Evolutionary conservation across 106 monocot genomes (phyloP).

Genomic region (Gastrodia elata): DNA sequence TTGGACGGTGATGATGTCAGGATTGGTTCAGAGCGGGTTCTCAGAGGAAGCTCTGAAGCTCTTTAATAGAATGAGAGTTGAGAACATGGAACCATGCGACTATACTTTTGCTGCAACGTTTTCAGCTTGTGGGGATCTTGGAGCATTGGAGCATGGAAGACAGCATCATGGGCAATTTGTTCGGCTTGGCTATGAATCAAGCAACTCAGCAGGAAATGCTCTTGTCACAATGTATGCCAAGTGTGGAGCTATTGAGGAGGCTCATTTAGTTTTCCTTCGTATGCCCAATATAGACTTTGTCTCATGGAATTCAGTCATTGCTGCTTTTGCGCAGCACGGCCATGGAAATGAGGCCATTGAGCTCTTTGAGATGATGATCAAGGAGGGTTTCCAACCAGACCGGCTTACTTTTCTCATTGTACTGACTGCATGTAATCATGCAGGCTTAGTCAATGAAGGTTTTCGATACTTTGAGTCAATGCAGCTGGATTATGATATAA

Average conservation of each 20-base stretch:
- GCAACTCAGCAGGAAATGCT: slow-evolving; percentile 63
- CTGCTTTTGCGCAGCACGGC: slow-evolving; percentile 88
- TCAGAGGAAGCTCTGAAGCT: slow-evolving; percentile 65
- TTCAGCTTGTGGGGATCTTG: slow-evolving; percentile 65
- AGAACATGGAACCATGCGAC: slow-evolving; percentile 60
- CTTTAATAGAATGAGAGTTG: slow-evolving; percentile 50
- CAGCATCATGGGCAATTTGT: slow-evolving; percentile 68
- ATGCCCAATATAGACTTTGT: slow-evolving; percentile 73
- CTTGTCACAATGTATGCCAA: slow-evolving; percentile 72
- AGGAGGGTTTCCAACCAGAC: slow-evolving; percentile 42
- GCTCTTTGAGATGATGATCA: slow-evolving; percentile 66
- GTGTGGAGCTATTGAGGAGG: slow-evolving; percentile 47
- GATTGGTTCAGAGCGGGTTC: slow-evolving; percentile 58
- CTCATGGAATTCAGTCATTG: slow-evolving; percentile 93
- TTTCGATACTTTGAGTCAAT: slow-evolving; percentile 69
- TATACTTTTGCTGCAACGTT: slow-evolving; percentile 60
- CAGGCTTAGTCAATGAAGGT: slow-evolving; percentile 80
- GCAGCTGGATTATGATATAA: slow-evolving; percentile 54
- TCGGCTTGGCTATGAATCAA: slow-evolving; percentile 53
- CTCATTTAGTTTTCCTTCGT: slow-evolving; percentile 42
- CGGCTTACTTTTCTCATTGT: slow-evolving; percentile 53
- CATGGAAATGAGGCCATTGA: slow-evolving; percentile 63
- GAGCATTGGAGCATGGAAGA: slow-evolving; percentile 52
- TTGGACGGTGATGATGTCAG: slow-evolving; percentile 86
- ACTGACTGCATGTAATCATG: slow-evolving; percentile 85